Evolutionary conservation across 805 yeast genomes (phyloP).

Genomic region (Ogataea pignaliae): DNA sequence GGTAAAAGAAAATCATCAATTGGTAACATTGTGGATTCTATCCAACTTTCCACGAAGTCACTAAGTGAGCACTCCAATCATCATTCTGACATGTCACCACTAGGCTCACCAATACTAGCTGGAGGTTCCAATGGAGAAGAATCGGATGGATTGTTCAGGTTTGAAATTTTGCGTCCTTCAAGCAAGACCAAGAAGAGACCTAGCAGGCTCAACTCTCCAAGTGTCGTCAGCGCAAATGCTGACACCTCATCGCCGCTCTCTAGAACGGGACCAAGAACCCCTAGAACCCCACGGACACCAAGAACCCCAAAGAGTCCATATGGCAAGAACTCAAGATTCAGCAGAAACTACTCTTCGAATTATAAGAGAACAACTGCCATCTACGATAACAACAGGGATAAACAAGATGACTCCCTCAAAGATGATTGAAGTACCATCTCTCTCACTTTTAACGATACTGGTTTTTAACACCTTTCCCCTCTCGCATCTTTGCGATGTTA

Average conservation of each 20-base stretch:
- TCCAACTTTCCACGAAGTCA: conserved; percentile 13
- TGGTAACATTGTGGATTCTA: conserved; percentile 12
- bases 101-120: conserved; percentile 20
- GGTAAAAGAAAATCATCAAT: conserved; percentile 17
- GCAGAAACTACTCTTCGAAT: conserved; percentile 11
- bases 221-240: conserved; percentile 10
- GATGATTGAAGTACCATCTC: no score
- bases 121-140: conserved; percentile 18
- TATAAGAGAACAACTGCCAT: conserved; percentile 12
- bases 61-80: conserved; percentile 8
- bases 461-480: no score
- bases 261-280: conserved; percentile 5
- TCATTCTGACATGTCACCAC: conserved; percentile 16
- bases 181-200: conserved; percentile 33
- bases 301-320: conserved; percentile 20
- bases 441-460: no score
- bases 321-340: conserved; percentile 14
- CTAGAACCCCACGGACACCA: conserved; percentile 25
- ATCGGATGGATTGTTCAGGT: conserved; percentile 40
- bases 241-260: conserved; percentile 23
- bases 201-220: conserved; percentile 18
- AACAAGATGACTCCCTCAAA: no score
- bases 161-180: conserved; percentile 37
- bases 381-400: background rate
- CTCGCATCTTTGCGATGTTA: no score